phyloP scores from a whole-genome alignment of 1,284 basidiomycete species.

The Apiotrichum sp. region DNA sequence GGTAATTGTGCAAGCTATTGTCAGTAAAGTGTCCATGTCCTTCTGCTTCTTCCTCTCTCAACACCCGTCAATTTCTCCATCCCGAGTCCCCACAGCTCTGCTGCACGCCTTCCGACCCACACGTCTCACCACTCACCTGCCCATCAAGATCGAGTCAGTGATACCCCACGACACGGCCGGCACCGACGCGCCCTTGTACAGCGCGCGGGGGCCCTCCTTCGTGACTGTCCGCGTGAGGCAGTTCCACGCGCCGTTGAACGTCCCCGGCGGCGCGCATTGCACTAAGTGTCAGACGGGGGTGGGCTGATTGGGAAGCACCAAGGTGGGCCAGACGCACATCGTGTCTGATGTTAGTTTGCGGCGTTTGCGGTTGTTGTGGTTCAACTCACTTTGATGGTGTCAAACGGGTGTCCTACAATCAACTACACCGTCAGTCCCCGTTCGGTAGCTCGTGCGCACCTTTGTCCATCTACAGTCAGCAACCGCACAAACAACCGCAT shows the following conservation, averaged over 20 bases:
- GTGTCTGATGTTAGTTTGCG: conserved; percentile 22
- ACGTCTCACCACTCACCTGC: conserved; percentile 31
- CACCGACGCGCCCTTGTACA: conserved; percentile 47
- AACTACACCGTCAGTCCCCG: conserved; percentile 4
- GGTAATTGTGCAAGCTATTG: conserved; percentile 45
- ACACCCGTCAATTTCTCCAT: too few relatives aligned
- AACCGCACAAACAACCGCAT: too few relatives aligned
- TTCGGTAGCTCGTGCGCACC: conserved; percentile 6
- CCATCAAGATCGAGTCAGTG: conserved; percentile 47
- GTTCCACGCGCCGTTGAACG: conserved; percentile 41
- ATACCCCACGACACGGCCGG: conserved; percentile 47
- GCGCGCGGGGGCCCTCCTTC: conserved; percentile 36
- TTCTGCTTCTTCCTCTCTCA: too few relatives aligned
- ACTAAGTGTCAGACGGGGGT: conserved; percentile 14
- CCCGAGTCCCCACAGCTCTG: too few relatives aligned
- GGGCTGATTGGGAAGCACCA: background rate
- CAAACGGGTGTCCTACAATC: conserved; percentile 43
- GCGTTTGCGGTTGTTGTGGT: background rate
- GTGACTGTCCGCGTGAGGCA: conserved; percentile 24
- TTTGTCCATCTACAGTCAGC: conserved; percentile 29
- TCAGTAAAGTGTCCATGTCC: background rate
- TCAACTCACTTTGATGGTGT: conserved; percentile 39
- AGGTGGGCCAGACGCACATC: conserved; percentile 20
- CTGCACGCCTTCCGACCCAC: too few relatives aligned
- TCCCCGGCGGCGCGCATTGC: conserved; percentile 44